A percentile compares a stretch with the other conserved stretches of the same genome.
Conservation (phyloP, 164 flowering plant species). For the Santalum album region DNA sequence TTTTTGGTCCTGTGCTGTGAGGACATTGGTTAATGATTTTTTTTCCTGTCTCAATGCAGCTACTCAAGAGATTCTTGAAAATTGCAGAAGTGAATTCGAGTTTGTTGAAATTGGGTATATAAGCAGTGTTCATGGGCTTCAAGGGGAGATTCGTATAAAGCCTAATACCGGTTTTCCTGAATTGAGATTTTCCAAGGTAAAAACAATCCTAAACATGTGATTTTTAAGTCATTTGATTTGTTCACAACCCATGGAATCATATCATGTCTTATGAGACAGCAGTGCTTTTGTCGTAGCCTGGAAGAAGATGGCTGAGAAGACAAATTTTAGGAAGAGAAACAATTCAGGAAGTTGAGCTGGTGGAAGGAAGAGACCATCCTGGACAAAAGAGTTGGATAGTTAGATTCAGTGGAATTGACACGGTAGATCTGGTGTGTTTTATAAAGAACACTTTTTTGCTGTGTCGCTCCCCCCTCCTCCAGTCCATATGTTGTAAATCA, state of each 20-base stretch:
- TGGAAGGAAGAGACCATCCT: conserved; percentile 71
- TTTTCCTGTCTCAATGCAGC: conserved; percentile 18
- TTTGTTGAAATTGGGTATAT: conserved; percentile 72
- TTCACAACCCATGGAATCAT: neutral
- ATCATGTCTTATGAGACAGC: neutral
- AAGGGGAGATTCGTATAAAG: conserved; percentile 75
- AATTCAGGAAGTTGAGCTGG: conserved; percentile 66
- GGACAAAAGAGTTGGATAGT: conserved; percentile 80
- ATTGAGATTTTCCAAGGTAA: conserved; percentile 65
- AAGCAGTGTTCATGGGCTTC: conserved; percentile 63
- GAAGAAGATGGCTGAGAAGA: conserved; percentile 79
- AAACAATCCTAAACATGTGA: neutral
- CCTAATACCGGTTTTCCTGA: conserved; percentile 77
- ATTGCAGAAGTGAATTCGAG: conserved; percentile 22
- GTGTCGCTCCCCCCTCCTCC: neutral
- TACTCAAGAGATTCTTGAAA: conserved; percentile 30
- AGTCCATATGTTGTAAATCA: neutral
- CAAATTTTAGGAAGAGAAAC: conserved; percentile 45
- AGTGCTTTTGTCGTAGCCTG: conserved; percentile 42
- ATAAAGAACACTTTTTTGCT: neutral
- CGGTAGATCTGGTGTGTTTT: conserved; percentile 51
- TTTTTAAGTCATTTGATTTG: neutral
- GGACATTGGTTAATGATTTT: neutral
- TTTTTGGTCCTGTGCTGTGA: neutral
- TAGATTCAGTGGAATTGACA: conserved; percentile 46